A percentile compares a stretch with the other conserved stretches of the same genome.
Evolutionary conservation across 2,329 filamentous ascomycete genomes (phyloP).

Genomic region (Neophaeococcomyces aloes): DNA sequence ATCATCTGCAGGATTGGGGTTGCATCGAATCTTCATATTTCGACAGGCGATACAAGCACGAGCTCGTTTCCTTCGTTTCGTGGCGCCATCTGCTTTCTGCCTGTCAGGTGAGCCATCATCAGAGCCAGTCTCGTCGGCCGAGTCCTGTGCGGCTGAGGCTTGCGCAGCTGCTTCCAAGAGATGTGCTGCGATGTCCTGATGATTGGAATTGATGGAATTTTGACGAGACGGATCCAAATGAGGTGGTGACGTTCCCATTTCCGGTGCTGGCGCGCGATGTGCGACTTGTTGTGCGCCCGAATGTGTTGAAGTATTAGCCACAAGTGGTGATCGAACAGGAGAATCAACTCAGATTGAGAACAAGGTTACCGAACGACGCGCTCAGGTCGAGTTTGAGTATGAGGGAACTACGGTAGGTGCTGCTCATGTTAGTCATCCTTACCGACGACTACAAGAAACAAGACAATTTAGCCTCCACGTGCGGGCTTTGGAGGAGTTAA

Average conservation of each 20-base stretch:
- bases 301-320: too few species aligned
- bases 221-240: background rate
- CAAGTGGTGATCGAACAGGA: too few species aligned
- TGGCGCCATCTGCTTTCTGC: conserved; percentile 10
- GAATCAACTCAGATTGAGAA: too few species aligned
- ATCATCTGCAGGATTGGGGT: conserved; percentile 20
- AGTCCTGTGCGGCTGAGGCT: conserved; percentile 4
- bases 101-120: conserved; percentile 8
- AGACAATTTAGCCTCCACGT: too few species aligned
- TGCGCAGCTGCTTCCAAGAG: conserved; percentile 6
- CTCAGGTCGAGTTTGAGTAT: too few species aligned
- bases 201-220: background rate
- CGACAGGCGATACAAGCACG: conserved; percentile 20
- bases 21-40: conserved; percentile 22
- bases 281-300: too few species aligned
- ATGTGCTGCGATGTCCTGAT: conserved; percentile 5
- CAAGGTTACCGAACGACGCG: too few species aligned
- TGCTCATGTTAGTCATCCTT: too few species aligned
- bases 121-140: background rate
- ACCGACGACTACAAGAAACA: too few species aligned
- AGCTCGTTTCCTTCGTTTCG: conserved; percentile 18
- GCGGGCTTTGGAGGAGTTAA: too few species aligned
- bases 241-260: background rate
- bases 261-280: too few species aligned
- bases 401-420: too few species aligned